Conservation (phyloP, 257 asterid genomes). For the Haberlea rhodopensis region DNA sequence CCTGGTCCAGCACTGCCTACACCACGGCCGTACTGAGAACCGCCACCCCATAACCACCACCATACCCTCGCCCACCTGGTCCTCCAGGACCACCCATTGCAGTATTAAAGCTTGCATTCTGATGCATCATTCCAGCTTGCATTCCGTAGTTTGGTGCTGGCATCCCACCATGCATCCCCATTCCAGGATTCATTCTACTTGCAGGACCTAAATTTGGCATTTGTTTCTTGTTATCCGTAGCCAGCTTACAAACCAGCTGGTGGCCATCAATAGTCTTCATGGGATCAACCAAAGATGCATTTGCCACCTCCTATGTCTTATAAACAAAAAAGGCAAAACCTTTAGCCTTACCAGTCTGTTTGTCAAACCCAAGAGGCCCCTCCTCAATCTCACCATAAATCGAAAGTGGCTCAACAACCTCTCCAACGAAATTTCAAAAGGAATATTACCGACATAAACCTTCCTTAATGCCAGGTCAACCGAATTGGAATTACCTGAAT, state of each 20-base stretch:
- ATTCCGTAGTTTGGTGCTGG: constrained; percentile 47
- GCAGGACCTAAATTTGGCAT: constrained; percentile 59
- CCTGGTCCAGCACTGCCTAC: constrained; percentile 48
- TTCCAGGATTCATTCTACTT: constrained; percentile 48
- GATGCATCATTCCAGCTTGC: constrained; percentile 65
- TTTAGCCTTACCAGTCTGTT: constrained; percentile 88
- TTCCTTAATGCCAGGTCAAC: constrained; percentile 73
- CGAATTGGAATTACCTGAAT: constrained; percentile 55
- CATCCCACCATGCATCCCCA: constrained; percentile 42
- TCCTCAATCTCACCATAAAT: constrained; percentile 94
- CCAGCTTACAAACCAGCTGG: constrained; percentile 84
- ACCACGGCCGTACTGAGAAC: no score
- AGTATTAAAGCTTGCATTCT: constrained; percentile 43
- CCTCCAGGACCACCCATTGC: constrained; percentile 53
- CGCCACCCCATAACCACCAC: no score
- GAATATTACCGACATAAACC: constrained; percentile 93
- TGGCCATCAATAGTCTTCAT: constrained; percentile 80
- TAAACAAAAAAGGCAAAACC: constrained; percentile 96
- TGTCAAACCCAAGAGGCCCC: constrained; percentile 95
- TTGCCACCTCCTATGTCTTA: constrained; percentile 90
- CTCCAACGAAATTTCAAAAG: constrained; percentile 82
- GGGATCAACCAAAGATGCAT: constrained; percentile 68
- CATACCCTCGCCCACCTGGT: constrained; percentile 58
- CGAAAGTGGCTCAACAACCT: constrained; percentile 66
- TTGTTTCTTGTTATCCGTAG: constrained; percentile 82